Conservation (phyloP, 139 green algal species). For the Penium margaritaceum region DNA sequence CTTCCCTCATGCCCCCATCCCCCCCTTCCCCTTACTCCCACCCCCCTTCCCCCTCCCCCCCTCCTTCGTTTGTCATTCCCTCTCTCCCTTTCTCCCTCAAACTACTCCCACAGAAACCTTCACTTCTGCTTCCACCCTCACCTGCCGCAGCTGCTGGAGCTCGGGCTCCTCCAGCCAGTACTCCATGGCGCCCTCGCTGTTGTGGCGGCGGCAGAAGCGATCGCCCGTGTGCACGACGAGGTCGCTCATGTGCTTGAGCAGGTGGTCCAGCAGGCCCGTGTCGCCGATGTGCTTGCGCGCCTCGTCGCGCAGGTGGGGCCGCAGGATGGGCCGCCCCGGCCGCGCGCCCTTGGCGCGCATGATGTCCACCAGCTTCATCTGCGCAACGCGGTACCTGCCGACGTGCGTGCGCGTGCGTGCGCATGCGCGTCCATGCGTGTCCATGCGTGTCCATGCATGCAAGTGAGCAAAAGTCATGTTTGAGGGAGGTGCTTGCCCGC, state of each 20-base stretch:
- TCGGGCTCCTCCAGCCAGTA: constrained; percentile 54
- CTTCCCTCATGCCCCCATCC: too few relatives aligned
- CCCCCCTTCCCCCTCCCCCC: too few relatives aligned
- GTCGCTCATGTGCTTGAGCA: constrained; percentile 61
- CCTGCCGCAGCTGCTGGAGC: constrained; percentile 15
- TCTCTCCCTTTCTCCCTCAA: too few relatives aligned
- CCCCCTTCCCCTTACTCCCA: too few relatives aligned
- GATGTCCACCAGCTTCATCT: constrained; percentile 52
- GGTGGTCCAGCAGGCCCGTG: constrained; percentile 60
- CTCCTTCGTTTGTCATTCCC: too few relatives aligned
- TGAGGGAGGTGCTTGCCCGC: too few relatives aligned
- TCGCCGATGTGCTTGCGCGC: constrained; percentile 55
- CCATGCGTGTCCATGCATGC: too few relatives aligned
- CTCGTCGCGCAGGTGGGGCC: constrained; percentile 53
- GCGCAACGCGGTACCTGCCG: constrained; percentile 50
- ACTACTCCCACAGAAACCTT: too few relatives aligned
- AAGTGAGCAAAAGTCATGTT: too few relatives aligned
- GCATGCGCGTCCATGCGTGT: too few relatives aligned
- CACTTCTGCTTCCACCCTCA: too few relatives aligned
- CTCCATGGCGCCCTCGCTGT: constrained; percentile 58
- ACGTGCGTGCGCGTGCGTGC: too few relatives aligned
- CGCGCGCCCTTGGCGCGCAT: constrained; percentile 40
- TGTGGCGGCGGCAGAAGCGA: constrained; percentile 53
- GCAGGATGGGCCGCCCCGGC: constrained; percentile 48
- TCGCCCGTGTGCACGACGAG: constrained; percentile 43